A percentile compares a stretch with the other conserved stretches of the same genome.
These are phyloP conservation scores for Picea engelmannii DNA, from an alignment of 83 land plant species.

Conservation along the genomic window DNA sequence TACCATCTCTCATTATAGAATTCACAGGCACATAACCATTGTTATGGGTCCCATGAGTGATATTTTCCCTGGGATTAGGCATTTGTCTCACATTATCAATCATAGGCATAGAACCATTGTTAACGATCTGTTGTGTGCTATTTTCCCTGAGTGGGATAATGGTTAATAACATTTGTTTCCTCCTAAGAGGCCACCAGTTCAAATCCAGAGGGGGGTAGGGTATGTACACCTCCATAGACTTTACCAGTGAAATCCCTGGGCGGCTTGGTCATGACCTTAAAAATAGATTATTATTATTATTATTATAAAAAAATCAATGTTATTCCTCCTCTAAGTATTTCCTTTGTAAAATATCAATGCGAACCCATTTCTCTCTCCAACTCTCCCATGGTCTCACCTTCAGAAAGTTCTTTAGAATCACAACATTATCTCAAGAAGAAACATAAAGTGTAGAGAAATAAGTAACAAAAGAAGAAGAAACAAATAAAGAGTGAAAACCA, in stretches of 20 bases:
- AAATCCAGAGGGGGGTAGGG: too few species aligned
- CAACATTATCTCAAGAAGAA: conserved; percentile 11
- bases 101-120: not conserved
- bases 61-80: not conserved
- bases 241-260: too few species aligned
- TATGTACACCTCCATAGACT: too few species aligned
- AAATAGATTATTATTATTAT: too few species aligned
- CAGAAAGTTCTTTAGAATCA: not conserved
- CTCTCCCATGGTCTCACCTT: not conserved
- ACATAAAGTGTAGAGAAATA: not conserved
- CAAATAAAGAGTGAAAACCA: not conserved
- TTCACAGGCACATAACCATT: not conserved
- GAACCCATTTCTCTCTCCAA: not conserved
- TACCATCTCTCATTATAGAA: not conserved
- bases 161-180: too few species aligned
- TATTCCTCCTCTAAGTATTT: not conserved
- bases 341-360: not conserved
- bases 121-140: not conserved
- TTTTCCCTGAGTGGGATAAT: too few species aligned
- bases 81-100: not conserved
- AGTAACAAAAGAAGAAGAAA: too few species aligned
- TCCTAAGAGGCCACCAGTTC: too few species aligned
- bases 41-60: not conserved
- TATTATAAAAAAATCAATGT: not conserved
- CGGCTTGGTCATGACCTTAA: too few species aligned